Conservation (phyloP, 2,329 filamentous ascomycete species). For the Alternaria metachromatica region DNA sequence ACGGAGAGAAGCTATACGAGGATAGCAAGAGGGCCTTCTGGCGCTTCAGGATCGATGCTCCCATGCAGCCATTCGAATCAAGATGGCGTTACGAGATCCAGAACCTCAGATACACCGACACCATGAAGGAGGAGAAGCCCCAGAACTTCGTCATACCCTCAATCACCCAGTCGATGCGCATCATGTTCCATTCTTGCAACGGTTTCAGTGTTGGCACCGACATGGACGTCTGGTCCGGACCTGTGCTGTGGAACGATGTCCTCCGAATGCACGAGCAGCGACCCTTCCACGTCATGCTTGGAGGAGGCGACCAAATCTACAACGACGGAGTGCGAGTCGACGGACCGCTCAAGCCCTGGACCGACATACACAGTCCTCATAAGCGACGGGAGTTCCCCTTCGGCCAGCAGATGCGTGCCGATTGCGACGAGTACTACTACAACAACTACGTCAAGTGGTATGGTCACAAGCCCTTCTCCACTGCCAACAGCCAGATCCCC, state of each 20-base stretch:
- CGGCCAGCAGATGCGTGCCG: slow-evolving; percentile 66
- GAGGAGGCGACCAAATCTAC: slow-evolving; percentile 87
- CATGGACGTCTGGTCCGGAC: slow-evolving; percentile 66
- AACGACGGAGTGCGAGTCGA: slow-evolving; percentile 81
- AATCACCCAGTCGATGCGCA: slow-evolving; percentile 68
- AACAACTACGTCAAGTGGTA: slow-evolving; percentile 72
- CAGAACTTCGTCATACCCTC: slow-evolving; percentile 64
- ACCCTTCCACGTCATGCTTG: slow-evolving; percentile 76
- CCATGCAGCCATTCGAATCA: slow-evolving; percentile 73
- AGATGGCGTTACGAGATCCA: slow-evolving; percentile 81
- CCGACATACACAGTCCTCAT: slow-evolving; percentile 64
- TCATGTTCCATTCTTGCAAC: slow-evolving; percentile 74
- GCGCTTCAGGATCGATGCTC: slow-evolving; percentile 66
- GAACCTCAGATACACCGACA: slow-evolving; percentile 66
- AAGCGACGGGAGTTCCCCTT: slow-evolving; percentile 68
- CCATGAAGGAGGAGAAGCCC: slow-evolving; percentile 45
- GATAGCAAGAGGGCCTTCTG: slow-evolving; percentile 66
- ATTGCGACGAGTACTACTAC: slow-evolving; percentile 69
- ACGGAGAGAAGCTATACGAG: slow-evolving; percentile 65
- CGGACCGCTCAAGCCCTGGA: slow-evolving; percentile 76
- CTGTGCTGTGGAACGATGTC: slow-evolving; percentile 70
- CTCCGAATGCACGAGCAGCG: slow-evolving; percentile 64
- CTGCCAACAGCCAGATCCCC: slow-evolving; percentile 66
- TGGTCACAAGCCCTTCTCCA: slow-evolving; percentile 67
- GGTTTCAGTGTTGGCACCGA: slow-evolving; percentile 72